Evolutionary conservation across 331 rosid genomes (phyloP), one percentile per base, ranked within the genome.

Genomic region (Acacia pycnantha): DNA sequence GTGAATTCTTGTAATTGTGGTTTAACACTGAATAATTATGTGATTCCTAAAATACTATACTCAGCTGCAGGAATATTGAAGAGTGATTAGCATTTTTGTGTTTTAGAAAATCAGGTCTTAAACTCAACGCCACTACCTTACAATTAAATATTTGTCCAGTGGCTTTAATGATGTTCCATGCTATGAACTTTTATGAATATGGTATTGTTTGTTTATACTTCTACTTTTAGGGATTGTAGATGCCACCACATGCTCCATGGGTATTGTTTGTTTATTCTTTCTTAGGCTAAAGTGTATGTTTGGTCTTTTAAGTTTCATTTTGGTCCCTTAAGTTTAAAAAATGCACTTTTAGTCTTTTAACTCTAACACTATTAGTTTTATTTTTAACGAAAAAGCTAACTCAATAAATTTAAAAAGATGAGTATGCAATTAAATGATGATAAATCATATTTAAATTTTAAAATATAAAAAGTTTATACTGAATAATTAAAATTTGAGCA

Each of bases 121-220:
- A 59, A 51, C 61, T 74, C 33, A 66, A 40, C 47, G 50, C 21
- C 37, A 8, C 72, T 43, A 75, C 77, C 41, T 37, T 31, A 54
- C 15, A 40, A 50, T 67, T 18, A 75, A 64, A 33, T 78, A 74
- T 11, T 27, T 73, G 29, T 73, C 54, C n/a, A 22, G 43, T 73
- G 41, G 76, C 72, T 78, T 48, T 50, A 13, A 73, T 83, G 80
- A 37, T 47, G 80, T 35, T 58, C 65, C 31, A 6, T 15, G 54
- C 70, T 58, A n/a, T 44, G n/a, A 54, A 54, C 43, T 61, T 50
- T 21, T 61, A 33, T 7, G n/a, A 43, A 18, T 22, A 6, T 14
- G 26, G 14, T 46, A 24, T 37, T 66, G 54, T 58, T 37, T 51
- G 64, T 33, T 37, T 64, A 53, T 66, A 12, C 66, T 79, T 35